Evolutionary conservation across 208 protist species (phyloP).

Genomic region (Trypanosoma vivax): DNA sequence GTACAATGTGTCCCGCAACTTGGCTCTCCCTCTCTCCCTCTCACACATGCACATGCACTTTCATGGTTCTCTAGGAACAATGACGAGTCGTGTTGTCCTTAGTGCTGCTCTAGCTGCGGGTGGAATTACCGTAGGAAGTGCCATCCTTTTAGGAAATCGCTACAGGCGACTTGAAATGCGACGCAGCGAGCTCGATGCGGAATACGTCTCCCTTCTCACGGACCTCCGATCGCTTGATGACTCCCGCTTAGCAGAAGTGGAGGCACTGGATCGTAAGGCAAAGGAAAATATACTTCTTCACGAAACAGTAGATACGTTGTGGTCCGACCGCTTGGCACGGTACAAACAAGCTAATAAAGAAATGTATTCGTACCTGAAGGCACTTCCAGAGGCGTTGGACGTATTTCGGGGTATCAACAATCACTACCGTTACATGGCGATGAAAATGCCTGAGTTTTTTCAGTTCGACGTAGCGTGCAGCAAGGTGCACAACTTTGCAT

Average conservation of each 20-base stretch:
- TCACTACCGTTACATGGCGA: constrained; percentile 78
- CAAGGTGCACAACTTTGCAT: constrained; percentile 70
- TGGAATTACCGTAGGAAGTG: constrained; percentile 23
- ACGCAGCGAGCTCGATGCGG: constrained; percentile 54
- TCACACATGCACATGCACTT: too few relatives aligned
- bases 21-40: too few relatives aligned
- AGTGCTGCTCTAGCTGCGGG: too few relatives aligned
- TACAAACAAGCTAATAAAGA: constrained; percentile 61
- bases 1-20: too few relatives aligned
- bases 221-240: constrained; percentile 37
- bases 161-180: constrained; percentile 44
- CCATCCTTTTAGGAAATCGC: constrained; percentile 30
- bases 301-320: constrained; percentile 66
- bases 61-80: too few relatives aligned
- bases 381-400: constrained; percentile 68
- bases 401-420: constrained; percentile 58
- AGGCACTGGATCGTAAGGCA: constrained; percentile 37
- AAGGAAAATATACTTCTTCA: constrained; percentile 22
- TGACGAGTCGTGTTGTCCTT: too few relatives aligned
- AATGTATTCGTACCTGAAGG: constrained; percentile 52
- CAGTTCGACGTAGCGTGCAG: constrained; percentile 73
- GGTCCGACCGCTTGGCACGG: constrained; percentile 61
- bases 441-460: constrained; percentile 68
- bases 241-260: constrained; percentile 25
- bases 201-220: constrained; percentile 47